Conservation (phyloP, 306 rosid genomes). For the Trifolium dubium region DNA sequence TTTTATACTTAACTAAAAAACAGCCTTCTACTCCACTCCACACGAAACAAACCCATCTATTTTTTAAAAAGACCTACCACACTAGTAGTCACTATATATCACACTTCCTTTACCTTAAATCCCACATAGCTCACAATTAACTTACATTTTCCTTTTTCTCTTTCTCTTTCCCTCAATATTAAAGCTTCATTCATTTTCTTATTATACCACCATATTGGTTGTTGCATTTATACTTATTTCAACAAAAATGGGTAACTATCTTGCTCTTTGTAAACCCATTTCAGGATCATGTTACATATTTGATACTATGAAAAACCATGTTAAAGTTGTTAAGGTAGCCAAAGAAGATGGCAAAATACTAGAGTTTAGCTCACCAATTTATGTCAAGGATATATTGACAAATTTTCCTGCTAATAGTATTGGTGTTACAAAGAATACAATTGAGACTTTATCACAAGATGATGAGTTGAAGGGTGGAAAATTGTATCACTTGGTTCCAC, state of each 20-base stretch:
- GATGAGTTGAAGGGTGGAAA: slow-evolving; percentile 60
- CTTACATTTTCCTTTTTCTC: slow-evolving; percentile 31
- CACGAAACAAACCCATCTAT: slow-evolving; percentile 48
- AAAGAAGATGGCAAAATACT: slow-evolving; percentile 62
- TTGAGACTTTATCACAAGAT: slow-evolving; percentile 50
- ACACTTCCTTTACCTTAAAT: slow-evolving; percentile 44
- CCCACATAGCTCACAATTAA: not conserved
- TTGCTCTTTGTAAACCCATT: slow-evolving; percentile 42
- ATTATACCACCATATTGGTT: not conserved
- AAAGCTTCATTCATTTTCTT: not conserved
- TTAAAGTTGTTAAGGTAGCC: slow-evolving; percentile 55
- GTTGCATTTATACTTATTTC: not conserved
- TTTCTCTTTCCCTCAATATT: slow-evolving; percentile 23
- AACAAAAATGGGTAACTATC: slow-evolving; percentile 67
- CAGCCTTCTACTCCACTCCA: slow-evolving; percentile 51
- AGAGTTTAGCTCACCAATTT: slow-evolving; percentile 52
- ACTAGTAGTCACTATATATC: slow-evolving; percentile 32
- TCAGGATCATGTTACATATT: slow-evolving; percentile 14
- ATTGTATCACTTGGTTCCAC: slow-evolving; percentile 59
- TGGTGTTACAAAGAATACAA: slow-evolving; percentile 52
- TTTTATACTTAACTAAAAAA: slow-evolving; percentile 43
- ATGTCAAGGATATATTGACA: slow-evolving; percentile 58
- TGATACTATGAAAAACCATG: slow-evolving; percentile 17
- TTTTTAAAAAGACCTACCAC: slow-evolving; percentile 35
- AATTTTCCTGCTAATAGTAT: slow-evolving; percentile 46